phyloP scores from a whole-genome alignment of 73 alveolate species.

The Tetrahymena borealis region DNA sequence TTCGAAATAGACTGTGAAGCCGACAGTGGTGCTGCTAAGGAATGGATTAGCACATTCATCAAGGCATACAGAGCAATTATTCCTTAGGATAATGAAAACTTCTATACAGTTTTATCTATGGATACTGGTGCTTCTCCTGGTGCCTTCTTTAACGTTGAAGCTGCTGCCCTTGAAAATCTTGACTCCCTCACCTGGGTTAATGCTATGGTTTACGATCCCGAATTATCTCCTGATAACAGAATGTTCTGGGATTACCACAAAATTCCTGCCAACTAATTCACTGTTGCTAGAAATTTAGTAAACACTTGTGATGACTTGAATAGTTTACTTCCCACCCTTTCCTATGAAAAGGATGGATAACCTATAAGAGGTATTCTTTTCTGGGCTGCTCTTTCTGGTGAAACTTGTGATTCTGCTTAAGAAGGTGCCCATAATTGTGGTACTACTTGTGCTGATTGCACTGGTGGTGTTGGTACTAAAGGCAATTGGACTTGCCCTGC shows the following conservation, averaged over 20 bases:
- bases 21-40: neutral
- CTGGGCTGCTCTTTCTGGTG: neutral
- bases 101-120: neutral
- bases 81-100: neutral
- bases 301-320: neutral
- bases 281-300: neutral
- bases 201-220: neutral
- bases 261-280: neutral
- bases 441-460: neutral
- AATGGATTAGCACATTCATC: neutral
- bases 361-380: neutral
- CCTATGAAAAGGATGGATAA: neutral
- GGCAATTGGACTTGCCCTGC: neutral
- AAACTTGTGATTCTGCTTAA: neutral
- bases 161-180: neutral
- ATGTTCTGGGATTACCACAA: neutral
- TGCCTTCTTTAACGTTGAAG: neutral
- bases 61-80: neutral
- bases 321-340: neutral
- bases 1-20: neutral
- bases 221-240: neutral
- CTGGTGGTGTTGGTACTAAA: neutral
- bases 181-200: neutral
- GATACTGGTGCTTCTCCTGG: neutral
- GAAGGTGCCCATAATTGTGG: conserved; percentile 1